Evolutionary conservation across 495 filamentous ascomycete species (phyloP), one percentile per base, ranked within the genome.

Genomic region (Sporormia fimetaria): DNA sequence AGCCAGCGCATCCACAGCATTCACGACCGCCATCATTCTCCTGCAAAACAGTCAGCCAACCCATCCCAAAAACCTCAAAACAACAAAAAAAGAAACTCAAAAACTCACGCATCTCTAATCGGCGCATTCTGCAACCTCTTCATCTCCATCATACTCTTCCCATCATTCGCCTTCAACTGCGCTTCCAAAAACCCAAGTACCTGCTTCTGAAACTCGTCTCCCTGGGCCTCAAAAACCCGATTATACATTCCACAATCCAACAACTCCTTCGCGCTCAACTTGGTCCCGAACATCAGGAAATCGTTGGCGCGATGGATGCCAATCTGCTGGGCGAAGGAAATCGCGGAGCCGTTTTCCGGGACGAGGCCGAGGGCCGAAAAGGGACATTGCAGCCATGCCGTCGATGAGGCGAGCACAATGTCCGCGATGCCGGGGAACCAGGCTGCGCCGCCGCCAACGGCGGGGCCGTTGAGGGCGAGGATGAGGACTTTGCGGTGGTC

Each of bases 81-180:
- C n/a, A n/a, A n/a, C n/a, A n/a, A n/a, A n/a, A n/a, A n/a, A n/a
- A n/a, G n/a, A n/a, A n/a, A n/a, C n/a, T n/a, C n/a, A n/a, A n/a
- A n/a, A n/a, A n/a, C n/a, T n/a, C n/a, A n/a, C n/a, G 8, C 26
- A 40, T 55, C 52, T 25, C 57, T 42, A 21, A 54, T 34, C 28
- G 37, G 31, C 31, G 51, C 44, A 52, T 60, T 60, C 49, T 56
- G 52, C 46, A 60, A 46, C 55, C 55, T 37, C 55, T 60, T 60
- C 52, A 54, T 56, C 47, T 60, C 57, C 42, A 60, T 60, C 57
- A 60, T 60, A 35, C 52, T 56, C 55, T 56, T 58, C 40, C 57
- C 57, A 51, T 57, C 56, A 46, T 57, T 52, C 15, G 47, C 41
- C 21, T 42, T 33, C 43, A 60, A 32, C 55, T 54, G 45, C 23